Conservation (phyloP, 2,329 filamentous ascomycete genomes). For the Xylariales sp. region DNA sequence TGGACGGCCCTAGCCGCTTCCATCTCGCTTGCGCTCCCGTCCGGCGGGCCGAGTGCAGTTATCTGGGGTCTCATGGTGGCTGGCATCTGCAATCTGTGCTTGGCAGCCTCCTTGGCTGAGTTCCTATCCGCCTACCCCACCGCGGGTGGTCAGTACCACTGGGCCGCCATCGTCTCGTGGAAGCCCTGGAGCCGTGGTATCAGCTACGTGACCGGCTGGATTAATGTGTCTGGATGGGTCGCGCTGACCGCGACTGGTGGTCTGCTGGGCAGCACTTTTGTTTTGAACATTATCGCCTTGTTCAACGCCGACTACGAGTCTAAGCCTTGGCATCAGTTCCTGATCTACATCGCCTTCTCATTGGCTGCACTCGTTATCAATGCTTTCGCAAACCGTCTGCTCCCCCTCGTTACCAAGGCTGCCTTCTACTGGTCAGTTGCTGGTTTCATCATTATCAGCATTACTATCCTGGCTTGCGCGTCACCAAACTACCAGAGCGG, state of each 20-base stretch:
- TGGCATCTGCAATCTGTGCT: slow-evolving; percentile 65
- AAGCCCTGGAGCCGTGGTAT: slow-evolving; percentile 56
- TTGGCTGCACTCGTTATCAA: slow-evolving; percentile 60
- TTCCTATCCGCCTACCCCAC: slow-evolving; percentile 62
- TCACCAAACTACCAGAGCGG: slow-evolving; percentile 61
- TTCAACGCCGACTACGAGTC: slow-evolving; percentile 53
- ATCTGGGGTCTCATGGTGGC: slow-evolving; percentile 66
- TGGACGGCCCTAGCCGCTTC: slow-evolving; percentile 44
- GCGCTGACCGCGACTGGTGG: slow-evolving; percentile 65
- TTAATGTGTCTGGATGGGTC: slow-evolving; percentile 69
- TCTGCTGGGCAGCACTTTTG: slow-evolving; percentile 62
- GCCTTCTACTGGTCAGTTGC: slow-evolving; percentile 68
- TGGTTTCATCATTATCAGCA: slow-evolving; percentile 66
- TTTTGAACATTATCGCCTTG: slow-evolving; percentile 61
- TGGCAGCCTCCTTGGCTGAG: slow-evolving; percentile 66
- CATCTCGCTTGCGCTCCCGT: slow-evolving; percentile 52
- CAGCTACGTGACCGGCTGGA: slow-evolving; percentile 70
- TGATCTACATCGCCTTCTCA: slow-evolving; percentile 66
- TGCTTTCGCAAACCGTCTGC: slow-evolving; percentile 54
- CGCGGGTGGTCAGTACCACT: slow-evolving; percentile 64
- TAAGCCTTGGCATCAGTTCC: slow-evolving; percentile 66
- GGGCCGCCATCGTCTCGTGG: slow-evolving; percentile 64
- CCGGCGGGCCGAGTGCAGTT: slow-evolving; percentile 65
- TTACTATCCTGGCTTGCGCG: slow-evolving; percentile 63
- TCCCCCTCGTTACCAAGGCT: slow-evolving; percentile 63